phyloP scores from a whole-genome alignment of 2,329 filamentous ascomycete genomes.

The Plenodomus lindquistii region DNA sequence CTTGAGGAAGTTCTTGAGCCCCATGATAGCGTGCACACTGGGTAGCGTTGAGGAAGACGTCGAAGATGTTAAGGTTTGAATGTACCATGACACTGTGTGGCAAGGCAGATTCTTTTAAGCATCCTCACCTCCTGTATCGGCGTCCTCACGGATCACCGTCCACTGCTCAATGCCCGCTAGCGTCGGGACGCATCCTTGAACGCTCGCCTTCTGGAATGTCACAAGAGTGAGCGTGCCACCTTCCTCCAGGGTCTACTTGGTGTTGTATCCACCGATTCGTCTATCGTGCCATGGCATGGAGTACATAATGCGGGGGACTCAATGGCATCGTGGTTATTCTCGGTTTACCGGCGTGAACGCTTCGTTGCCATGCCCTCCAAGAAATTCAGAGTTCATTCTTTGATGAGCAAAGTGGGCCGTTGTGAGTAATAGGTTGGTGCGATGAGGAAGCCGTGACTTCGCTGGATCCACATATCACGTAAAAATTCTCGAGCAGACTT shows the following conservation, averaged over 20 bases:
- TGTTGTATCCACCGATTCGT: background rate
- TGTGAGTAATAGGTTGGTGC: slow-evolving; percentile 33
- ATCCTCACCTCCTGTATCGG: slow-evolving; percentile 32
- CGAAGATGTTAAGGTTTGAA: background rate
- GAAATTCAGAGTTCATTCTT: slow-evolving; percentile 6
- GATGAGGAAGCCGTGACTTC: slow-evolving; percentile 22
- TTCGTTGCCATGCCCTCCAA: background rate
- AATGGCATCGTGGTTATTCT: slow-evolving; percentile 19
- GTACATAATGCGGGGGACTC: slow-evolving; percentile 29
- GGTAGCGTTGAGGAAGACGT: background rate
- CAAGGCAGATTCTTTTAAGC: slow-evolving; percentile 22
- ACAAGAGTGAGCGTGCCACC: background rate
- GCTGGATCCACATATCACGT: slow-evolving; percentile 36
- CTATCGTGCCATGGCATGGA: slow-evolving; percentile 12
- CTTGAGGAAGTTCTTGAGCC: slow-evolving; percentile 28
- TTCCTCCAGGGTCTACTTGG: background rate
- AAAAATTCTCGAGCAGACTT: slow-evolving; percentile 36
- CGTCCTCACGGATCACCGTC: slow-evolving; percentile 15
- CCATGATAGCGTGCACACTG: slow-evolving; percentile 21
- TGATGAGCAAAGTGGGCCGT: slow-evolving; percentile 29
- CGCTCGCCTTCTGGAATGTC: slow-evolving; percentile 15
- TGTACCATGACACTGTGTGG: slow-evolving; percentile 6
- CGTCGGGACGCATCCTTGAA: slow-evolving; percentile 25
- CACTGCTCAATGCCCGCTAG: slow-evolving; percentile 28
- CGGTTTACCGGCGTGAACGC: slow-evolving; percentile 14